phyloP scores from a whole-genome alignment of 257 asterid genomes.

The Galeopsis tetrahit region DNA sequence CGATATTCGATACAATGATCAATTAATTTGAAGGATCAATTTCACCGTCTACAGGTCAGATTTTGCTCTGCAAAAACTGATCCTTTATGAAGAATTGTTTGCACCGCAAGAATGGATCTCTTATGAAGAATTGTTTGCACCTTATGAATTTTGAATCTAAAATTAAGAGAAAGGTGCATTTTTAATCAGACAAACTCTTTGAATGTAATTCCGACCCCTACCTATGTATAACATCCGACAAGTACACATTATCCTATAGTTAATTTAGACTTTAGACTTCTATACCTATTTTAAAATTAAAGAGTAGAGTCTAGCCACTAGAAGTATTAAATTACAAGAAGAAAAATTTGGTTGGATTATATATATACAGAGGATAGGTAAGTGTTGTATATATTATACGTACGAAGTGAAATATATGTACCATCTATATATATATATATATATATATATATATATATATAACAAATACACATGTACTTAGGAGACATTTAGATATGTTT shows the following conservation, averaged over 20 bases:
- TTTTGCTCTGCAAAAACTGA: too few relatives aligned
- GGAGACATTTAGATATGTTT: neutral
- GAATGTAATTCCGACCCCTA: constrained; percentile 23
- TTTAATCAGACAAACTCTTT: too few relatives aligned
- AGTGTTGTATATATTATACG: neutral
- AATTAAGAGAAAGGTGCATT: too few relatives aligned
- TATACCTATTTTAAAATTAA: constrained; percentile 13
- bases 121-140: too few relatives aligned
- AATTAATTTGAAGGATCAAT: too few relatives aligned
- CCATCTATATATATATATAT: neutral
- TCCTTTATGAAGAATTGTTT: too few relatives aligned
- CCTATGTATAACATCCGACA: constrained; percentile 9
- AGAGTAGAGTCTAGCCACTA: neutral
- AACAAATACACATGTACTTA: neutral
- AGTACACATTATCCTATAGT: constrained; percentile 1
- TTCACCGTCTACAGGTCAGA: too few relatives aligned
- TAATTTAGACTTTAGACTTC: neutral
- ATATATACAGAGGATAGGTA: neutral
- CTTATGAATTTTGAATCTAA: too few relatives aligned
- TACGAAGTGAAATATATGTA: neutral
- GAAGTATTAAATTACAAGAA: neutral
- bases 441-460: too few relatives aligned
- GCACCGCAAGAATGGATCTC: too few relatives aligned
- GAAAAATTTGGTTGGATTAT: neutral
- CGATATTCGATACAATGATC: too few relatives aligned